A percentile compares a stretch with the other conserved stretches of the same genome.
Conservation (phyloP, 2,329 filamentous ascomycete species). For the Ustulina deusta region DNA sequence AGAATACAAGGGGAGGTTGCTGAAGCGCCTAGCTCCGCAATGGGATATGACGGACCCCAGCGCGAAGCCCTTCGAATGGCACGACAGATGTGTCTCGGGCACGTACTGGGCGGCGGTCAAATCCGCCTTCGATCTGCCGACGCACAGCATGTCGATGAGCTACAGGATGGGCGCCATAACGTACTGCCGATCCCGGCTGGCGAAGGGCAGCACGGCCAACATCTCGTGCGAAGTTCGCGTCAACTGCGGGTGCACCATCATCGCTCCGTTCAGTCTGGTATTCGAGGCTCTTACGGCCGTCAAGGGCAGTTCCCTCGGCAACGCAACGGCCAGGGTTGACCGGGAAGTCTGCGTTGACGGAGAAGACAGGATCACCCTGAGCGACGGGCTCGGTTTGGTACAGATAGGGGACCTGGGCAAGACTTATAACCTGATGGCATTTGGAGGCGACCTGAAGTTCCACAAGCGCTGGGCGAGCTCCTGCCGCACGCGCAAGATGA, state of each 20-base stretch:
- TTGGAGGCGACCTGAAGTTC: slow-evolving; percentile 40
- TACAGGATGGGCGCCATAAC: slow-evolving; percentile 35
- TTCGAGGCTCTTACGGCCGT: slow-evolving; percentile 43
- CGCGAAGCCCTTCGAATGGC: slow-evolving; percentile 26
- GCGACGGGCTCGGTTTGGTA: slow-evolving; percentile 45
- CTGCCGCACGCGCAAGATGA: slow-evolving; percentile 37
- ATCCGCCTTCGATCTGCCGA: slow-evolving; percentile 26
- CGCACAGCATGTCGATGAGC: slow-evolving; percentile 46
- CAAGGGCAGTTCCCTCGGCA: slow-evolving; percentile 42
- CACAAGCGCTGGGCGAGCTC: slow-evolving; percentile 35
- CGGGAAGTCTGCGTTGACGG: slow-evolving; percentile 21
- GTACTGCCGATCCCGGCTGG: slow-evolving; percentile 42
- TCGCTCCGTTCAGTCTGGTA: slow-evolving; percentile 42
- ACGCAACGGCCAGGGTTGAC: background rate
- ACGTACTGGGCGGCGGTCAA: slow-evolving; percentile 40
- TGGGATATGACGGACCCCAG: slow-evolving; percentile 35
- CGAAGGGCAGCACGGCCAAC: slow-evolving; percentile 42
- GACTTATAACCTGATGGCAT: slow-evolving; percentile 44
- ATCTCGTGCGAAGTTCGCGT: slow-evolving; percentile 43
- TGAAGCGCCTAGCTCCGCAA: slow-evolving; percentile 28
- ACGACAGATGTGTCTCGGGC: slow-evolving; percentile 40
- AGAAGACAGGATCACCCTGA: slow-evolving; percentile 41
- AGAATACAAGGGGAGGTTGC: slow-evolving; percentile 26
- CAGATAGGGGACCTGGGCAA: slow-evolving; percentile 46
- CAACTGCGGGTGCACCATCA: slow-evolving; percentile 46